A percentile compares a stretch with the other conserved stretches of the same genome.
Conservation (phyloP, 2,329 filamentous ascomycete species). For the Sarocladium oryzae region DNA sequence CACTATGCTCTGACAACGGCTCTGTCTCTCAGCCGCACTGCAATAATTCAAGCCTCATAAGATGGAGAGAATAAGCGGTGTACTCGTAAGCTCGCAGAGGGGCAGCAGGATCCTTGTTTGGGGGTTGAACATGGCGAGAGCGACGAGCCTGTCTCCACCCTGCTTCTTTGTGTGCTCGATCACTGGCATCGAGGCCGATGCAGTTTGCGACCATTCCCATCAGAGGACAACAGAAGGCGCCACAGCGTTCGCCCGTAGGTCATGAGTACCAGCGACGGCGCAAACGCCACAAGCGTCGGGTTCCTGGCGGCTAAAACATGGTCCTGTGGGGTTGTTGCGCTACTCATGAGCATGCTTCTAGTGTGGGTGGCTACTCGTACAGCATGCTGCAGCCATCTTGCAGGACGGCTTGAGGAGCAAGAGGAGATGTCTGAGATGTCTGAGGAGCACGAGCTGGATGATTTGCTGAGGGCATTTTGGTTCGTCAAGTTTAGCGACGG, state of each 20-base stretch:
- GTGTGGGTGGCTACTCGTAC: not conserved
- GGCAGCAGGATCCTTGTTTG: not conserved
- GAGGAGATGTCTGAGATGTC: not conserved
- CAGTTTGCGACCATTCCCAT: not conserved
- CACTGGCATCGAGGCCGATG: not conserved
- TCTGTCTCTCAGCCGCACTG: conserved; percentile 1
- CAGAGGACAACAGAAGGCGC: not conserved
- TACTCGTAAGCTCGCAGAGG: not conserved
- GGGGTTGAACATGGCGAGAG: not conserved
- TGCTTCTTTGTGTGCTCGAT: not conserved
- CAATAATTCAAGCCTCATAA: not conserved
- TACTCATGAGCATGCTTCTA: not conserved
- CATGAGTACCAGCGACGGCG: not conserved
- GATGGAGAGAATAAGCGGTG: not conserved
- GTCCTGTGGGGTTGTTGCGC: conserved; percentile 4
- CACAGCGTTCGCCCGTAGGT: conserved; percentile 1
- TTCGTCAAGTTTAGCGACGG: no score
- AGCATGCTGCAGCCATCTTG: no score
- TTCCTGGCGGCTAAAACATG: conserved; percentile 9
- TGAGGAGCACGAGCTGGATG: not conserved
- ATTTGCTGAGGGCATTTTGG: not conserved
- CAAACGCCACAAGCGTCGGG: conserved; percentile 9
- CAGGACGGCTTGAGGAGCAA: not conserved
- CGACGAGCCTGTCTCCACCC: not conserved
- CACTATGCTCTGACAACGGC: not conserved